Base-by-base conservation (phyloP, 2,329 filamentous ascomycete species). In the Alternaria longipes region DNA sequence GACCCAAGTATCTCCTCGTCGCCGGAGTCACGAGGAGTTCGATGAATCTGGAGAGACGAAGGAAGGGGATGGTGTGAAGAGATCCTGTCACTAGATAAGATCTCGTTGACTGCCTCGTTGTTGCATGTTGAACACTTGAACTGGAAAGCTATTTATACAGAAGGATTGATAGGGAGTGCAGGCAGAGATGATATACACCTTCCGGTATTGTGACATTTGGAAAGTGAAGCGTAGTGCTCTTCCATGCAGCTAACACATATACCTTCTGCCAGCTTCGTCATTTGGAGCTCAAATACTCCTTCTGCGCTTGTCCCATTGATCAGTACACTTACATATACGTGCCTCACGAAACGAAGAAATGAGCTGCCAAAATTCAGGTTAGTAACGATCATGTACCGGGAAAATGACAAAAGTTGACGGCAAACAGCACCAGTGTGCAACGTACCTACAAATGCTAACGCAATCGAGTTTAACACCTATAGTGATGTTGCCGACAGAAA, bases 401-500 rank as follows among this genome's bases (percentile, higher is more conserved):
- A 38, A 0, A n/a, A 14, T 8, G 16, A n/a, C 8, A 7, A 2
- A n/a, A n/a, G 16, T 8, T 41, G n/a, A 41, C 8, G n/a, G 20
- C 38, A 11, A 2, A 5, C 40, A 42, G 20, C 40, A 42, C 26
- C n/a, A 47, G 34, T 0, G 34, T 16, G n/a, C 16, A 38, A 38
- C 34, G 16, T 7, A 8, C 34, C 2, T 38, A 5, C n/a, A 5
- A 18, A 30, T 18, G 2, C 28, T 1, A 32, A 32, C 20, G 11
- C 45, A 14, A 18, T 34, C 11, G 30, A 28, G 9, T 54, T 59
- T 24, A 18, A 50, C 8, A 54, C 56, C 11, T 59, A 50, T 8
- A 44, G 32, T 16, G 44, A 59, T n/a, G 59, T 62, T 24, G 49
- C 24, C 22, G n/a, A n/a, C n/a, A n/a, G n/a, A n/a, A n/a, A n/a